Conservation (phyloP, 345 rosid species). For the Eucalyptus sideroxylon region DNA sequence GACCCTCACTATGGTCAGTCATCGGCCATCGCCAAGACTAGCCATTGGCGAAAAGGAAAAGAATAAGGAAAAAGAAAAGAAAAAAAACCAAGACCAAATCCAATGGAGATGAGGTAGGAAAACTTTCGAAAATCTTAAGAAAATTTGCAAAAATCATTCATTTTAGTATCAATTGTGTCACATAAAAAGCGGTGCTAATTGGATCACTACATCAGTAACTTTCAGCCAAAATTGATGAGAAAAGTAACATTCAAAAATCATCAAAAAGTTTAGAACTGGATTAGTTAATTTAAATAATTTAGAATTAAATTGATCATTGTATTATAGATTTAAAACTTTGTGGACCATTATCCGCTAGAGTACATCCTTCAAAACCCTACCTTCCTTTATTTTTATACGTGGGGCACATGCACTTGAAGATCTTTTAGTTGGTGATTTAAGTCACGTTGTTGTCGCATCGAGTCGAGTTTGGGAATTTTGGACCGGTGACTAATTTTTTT, state of each 20-base stretch:
- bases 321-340: background rate
- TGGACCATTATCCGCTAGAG: background rate
- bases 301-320: background rate
- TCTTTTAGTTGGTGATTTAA: background rate
- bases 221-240: background rate
- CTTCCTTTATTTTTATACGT: background rate
- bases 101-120: background rate
- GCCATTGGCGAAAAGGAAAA: background rate
- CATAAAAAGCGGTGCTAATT: background rate
- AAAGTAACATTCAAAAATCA: background rate
- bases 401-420: background rate
- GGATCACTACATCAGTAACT: fast-evolving
- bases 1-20: background rate
- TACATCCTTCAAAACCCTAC: background rate
- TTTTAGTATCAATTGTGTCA: fast-evolving
- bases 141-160: background rate
- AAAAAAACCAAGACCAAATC: background rate
- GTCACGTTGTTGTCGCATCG: background rate
- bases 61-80: background rate
- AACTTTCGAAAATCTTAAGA: background rate
- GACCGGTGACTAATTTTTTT: background rate
- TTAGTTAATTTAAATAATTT: background rate
- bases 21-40: background rate
- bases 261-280: background rate
- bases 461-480: background rate